Evolutionary conservation across 495 filamentous ascomycete genomes (phyloP), one percentile per base, ranked within the genome.

Genomic region (Lasiosphaeria hispida): DNA sequence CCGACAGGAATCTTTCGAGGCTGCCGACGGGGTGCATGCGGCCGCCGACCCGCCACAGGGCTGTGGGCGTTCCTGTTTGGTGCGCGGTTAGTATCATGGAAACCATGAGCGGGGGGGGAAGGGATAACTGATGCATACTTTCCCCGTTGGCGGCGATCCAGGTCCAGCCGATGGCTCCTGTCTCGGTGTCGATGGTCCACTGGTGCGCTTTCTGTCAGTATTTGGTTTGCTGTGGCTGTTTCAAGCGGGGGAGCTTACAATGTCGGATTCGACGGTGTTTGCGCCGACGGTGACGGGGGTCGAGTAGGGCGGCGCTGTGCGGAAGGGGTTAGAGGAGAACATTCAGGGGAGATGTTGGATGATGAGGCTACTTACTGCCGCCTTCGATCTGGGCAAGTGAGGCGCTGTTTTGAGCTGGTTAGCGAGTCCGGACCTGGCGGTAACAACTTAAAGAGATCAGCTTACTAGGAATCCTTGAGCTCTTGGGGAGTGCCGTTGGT

Each of bases 21-120:
- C 56, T 53, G 7, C 53, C 59, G 19, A 61, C 59, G 41, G 59
- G 48, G 47, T 61, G 56, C 2, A 57, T 7, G 7, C 59, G 40
- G 9, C 53, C 59, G 23, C 59, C 59, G 47, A 52, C 34, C 11
- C 59, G 59, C 4, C 41, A 61, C 2, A 61, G 9, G 15, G 9
- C 7, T 11, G 54, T 53, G 15, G 49, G 10, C 4, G 30, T 7
- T 18, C 18, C 39, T 55, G 5, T 42, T 10, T n/a, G 15, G n/a
- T 14, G 8, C 4, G 7, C 13, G 7, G 5, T 48, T 4, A 30
- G 23, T 5, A 5, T 34, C 23, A 5, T 34, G 23, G 13, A 5
- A 35, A 19, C 23, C 10, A 9, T 13, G 13, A n/a, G 15, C 33
- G 38, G 37, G 38, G 2, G 33, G 30, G 10, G 50, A 8, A 13